Evolutionary conservation across 352 stramenopile genomes (phyloP).

Genomic region (Globisporangium middletonii): DNA sequence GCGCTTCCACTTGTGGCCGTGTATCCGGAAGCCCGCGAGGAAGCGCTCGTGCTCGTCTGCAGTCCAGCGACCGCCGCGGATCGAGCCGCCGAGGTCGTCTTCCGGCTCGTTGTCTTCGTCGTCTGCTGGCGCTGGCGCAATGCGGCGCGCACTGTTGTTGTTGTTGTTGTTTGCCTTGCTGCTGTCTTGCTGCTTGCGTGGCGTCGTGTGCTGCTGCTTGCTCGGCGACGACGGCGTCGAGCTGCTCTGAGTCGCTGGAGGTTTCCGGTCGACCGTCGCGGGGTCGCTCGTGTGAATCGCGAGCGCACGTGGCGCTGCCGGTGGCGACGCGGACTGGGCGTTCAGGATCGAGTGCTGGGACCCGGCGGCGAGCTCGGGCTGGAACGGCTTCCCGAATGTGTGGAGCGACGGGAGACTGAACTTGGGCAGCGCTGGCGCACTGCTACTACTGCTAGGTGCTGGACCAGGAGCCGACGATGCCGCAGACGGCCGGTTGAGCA

Average conservation of each 20-base stretch:
- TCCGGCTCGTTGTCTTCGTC: slow-evolving; percentile 65
- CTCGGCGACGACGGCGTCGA: background rate
- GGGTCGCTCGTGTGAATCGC: slow-evolving; percentile 11
- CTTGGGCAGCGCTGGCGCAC: slow-evolving; percentile 29
- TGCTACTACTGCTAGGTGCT: slow-evolving; percentile 1
- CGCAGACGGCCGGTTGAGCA: slow-evolving; percentile 46
- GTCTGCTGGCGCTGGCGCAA: slow-evolving; percentile 50
- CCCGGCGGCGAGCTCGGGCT: slow-evolving; percentile 32
- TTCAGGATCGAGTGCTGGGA: slow-evolving; percentile 28
- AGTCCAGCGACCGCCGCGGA: slow-evolving; percentile 79
- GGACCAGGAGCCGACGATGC: background rate
- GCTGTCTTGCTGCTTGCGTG: slow-evolving; percentile 3
- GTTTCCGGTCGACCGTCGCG: background rate
- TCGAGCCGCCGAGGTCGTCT: slow-evolving; percentile 35
- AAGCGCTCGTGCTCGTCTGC: slow-evolving; percentile 86
- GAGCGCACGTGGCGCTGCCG: slow-evolving; percentile 1
- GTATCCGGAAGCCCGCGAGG: slow-evolving; percentile 77
- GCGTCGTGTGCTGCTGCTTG: slow-evolving; percentile 11
- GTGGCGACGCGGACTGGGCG: background rate
- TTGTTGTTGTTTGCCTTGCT: slow-evolving; percentile 7
- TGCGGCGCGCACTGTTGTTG: slow-evolving; percentile 19
- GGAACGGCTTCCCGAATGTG: slow-evolving; percentile 62
- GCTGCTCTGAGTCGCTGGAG: background rate
- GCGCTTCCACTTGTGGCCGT: slow-evolving; percentile 89
- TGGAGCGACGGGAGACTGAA: slow-evolving; percentile 78